These are phyloP conservation scores for Vigna trinervia DNA, from an alignment of 306 rosid species.

Conservation along the genomic window DNA sequence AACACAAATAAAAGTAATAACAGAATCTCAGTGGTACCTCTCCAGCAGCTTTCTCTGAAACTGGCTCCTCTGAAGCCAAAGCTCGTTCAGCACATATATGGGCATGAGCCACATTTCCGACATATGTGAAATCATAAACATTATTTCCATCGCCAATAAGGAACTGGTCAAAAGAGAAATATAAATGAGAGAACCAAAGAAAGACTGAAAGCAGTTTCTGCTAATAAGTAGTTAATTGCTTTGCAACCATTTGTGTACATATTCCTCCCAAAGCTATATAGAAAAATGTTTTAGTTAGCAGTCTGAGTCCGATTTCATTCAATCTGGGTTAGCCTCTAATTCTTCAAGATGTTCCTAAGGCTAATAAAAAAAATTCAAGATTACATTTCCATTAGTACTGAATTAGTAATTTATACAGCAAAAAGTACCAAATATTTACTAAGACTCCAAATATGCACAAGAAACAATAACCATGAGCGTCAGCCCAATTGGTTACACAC, in stretches of 20 bases:
- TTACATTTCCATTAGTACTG: neutral
- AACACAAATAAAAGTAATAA: constrained; percentile 9
- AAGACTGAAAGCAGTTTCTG: constrained; percentile 22
- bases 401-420: constrained; percentile 19
- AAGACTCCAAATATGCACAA: constrained; percentile 3
- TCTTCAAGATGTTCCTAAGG: constrained; percentile 11
- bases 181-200: constrained; percentile 32
- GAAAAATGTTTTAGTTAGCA: neutral
- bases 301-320: constrained; percentile 30
- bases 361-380: constrained; percentile 4
- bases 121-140: constrained; percentile 87
- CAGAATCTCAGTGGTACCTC: constrained; percentile 58
- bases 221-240: constrained; percentile 12
- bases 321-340: constrained; percentile 34
- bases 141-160: constrained; percentile 93
- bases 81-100: constrained; percentile 94
- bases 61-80: constrained; percentile 71
- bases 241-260: neutral
- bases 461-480: neutral
- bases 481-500: neutral
- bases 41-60: constrained; percentile 87
- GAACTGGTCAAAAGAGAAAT: constrained; percentile 66
- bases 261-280: neutral
- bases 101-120: constrained; percentile 94
- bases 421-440: constrained; percentile 7